Evolutionary conservation across 805 yeast genomes (phyloP).

Genomic region (Yarrowia sp.): DNA sequence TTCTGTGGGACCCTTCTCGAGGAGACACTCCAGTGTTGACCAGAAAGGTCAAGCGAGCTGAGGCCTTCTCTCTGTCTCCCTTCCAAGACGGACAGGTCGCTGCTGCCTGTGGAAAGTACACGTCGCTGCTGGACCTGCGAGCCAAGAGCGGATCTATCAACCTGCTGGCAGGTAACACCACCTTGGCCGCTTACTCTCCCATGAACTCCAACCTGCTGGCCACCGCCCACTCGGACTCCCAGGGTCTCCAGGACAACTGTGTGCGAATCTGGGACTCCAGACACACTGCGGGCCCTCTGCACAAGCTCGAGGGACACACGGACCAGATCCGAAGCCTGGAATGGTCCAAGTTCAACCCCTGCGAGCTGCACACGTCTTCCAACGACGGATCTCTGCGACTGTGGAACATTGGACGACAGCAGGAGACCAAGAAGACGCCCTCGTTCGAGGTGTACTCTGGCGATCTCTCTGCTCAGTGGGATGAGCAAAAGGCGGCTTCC

Average conservation of each 20-base stretch:
- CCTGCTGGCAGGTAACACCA: slow-evolving; percentile 53
- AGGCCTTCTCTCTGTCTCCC: slow-evolving; percentile 58
- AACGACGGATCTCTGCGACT: slow-evolving; percentile 71
- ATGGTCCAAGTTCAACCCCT: slow-evolving; percentile 59
- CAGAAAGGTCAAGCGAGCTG: slow-evolving; percentile 59
- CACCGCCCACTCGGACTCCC: slow-evolving; percentile 60
- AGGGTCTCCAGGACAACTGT: slow-evolving; percentile 49
- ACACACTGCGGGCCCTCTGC: slow-evolving; percentile 57
- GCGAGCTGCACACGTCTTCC: slow-evolving; percentile 62
- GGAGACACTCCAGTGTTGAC: slow-evolving; percentile 65
- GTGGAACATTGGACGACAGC: slow-evolving; percentile 58
- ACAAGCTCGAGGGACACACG: slow-evolving; percentile 62
- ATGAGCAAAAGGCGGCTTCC: slow-evolving; percentile 8
- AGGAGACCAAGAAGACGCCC: not conserved
- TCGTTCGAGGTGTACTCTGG: slow-evolving; percentile 13
- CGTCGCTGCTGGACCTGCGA: slow-evolving; percentile 76
- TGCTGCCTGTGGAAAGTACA: slow-evolving; percentile 68
- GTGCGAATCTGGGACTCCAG: slow-evolving; percentile 81
- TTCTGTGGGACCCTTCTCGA: slow-evolving; percentile 75
- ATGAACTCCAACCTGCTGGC: slow-evolving; percentile 66
- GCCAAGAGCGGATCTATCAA: slow-evolving; percentile 55
- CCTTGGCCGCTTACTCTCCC: slow-evolving; percentile 67
- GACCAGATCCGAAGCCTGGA: slow-evolving; percentile 63
- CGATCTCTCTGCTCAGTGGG: slow-evolving; percentile 25
- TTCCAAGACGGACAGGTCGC: slow-evolving; percentile 62